Percentiles rank a stretch among this genome's conserved stretches.
Conservation (phyloP, 2,329 filamentous ascomycete species). For the Leptographium lundbergii region DNA sequence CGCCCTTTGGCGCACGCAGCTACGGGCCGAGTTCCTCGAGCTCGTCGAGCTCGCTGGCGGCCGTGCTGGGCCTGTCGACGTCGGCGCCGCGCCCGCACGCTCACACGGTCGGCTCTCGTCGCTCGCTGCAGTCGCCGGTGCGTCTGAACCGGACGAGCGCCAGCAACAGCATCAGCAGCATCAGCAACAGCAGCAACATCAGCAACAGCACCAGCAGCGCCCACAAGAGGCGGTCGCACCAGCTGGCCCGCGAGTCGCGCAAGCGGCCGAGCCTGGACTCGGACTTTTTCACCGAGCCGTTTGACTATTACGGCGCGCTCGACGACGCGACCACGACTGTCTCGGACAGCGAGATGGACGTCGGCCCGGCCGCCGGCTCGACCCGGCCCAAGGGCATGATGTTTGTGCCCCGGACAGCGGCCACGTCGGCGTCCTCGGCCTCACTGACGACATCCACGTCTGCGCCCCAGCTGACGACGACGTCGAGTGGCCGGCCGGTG, state of each 20-base stretch:
- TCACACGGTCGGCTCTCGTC: slow-evolving; percentile 21
- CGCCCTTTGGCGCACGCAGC: slow-evolving; percentile 44
- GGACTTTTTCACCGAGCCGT: slow-evolving; percentile 39
- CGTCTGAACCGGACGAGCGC: slow-evolving; percentile 33
- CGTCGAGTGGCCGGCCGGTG: neutral
- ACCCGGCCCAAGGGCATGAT: neutral
- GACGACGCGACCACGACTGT: neutral
- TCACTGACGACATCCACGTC: slow-evolving; percentile 14
- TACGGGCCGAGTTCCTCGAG: slow-evolving; percentile 51
- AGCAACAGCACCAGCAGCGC: slow-evolving; percentile 21
- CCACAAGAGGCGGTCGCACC: slow-evolving; percentile 41
- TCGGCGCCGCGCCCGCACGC: slow-evolving; percentile 25
- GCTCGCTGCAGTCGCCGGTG: slow-evolving; percentile 39
- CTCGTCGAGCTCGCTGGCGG: slow-evolving; percentile 36
- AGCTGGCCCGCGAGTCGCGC: slow-evolving; percentile 32
- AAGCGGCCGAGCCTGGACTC: slow-evolving; percentile 42
- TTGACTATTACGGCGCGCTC: neutral
- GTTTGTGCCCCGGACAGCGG: neutral
- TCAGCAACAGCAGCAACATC: too few species aligned
- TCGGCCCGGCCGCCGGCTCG: neutral
- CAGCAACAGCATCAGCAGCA: too few species aligned
- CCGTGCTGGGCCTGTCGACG: slow-evolving; percentile 24
- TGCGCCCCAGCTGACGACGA: slow-evolving; percentile 14
- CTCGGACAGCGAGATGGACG: slow-evolving; percentile 8
- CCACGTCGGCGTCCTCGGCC: neutral